These are phyloP conservation scores for Canariomyces notabilis DNA, from an alignment of 2,329 filamentous ascomycete genomes.

Conservation along the genomic window DNA sequence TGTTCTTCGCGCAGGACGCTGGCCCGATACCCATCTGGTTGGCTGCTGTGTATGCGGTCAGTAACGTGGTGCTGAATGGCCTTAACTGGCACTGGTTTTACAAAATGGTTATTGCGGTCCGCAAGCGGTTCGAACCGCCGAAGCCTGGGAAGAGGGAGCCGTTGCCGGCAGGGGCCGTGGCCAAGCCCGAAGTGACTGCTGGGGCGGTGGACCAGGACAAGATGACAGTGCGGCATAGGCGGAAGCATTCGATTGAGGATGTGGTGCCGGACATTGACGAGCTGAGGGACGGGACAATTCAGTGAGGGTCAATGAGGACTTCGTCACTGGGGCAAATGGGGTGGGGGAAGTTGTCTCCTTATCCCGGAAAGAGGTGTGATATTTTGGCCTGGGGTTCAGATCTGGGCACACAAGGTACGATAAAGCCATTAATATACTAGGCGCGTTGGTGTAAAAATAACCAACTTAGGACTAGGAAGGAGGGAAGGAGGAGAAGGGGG, in stretches of 20 bases:
- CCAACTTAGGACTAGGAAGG: too few relatives aligned
- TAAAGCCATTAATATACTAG: too few relatives aligned
- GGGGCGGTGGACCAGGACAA: conserved; percentile 9
- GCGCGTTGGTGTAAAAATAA: too few relatives aligned
- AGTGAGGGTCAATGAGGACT: conserved; percentile 10
- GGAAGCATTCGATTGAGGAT: conserved; percentile 23
- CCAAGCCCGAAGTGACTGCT: conserved; percentile 4
- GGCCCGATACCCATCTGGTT: conserved; percentile 65
- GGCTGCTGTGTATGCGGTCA: conserved; percentile 59
- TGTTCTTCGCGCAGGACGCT: conserved; percentile 45
- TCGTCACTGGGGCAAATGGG: not conserved
- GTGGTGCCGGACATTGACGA: conserved; percentile 27
- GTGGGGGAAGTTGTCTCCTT: not conserved
- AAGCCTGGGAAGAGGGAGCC: conserved; percentile 31
- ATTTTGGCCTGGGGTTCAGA: too few relatives aligned
- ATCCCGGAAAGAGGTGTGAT: not conserved
- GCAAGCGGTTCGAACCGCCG: conserved; percentile 64
- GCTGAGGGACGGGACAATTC: conserved; percentile 26
- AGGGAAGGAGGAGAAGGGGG: too few relatives aligned
- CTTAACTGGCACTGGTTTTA: conserved; percentile 83
- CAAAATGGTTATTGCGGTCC: conserved; percentile 77
- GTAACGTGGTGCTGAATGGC: conserved; percentile 67
- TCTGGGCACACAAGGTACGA: too few relatives aligned
- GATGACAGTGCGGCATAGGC: conserved; percentile 7
- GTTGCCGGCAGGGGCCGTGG: not conserved